Conservation (phyloP, 805 yeast species). For the Ogataea chonburiensis region DNA sequence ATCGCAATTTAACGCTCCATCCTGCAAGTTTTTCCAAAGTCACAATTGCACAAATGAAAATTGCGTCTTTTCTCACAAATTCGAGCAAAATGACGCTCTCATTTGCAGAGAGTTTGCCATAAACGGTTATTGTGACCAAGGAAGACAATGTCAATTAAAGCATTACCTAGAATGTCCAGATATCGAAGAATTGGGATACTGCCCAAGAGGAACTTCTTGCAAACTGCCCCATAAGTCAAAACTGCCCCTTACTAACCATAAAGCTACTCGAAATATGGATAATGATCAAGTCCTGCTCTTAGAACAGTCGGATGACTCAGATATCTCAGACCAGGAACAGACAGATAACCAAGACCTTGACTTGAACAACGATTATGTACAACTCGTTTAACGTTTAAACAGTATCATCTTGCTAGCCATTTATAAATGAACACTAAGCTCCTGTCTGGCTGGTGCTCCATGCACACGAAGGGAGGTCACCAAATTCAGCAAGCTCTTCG, state of each 20-base stretch:
- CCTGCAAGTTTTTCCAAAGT: conserved; percentile 51
- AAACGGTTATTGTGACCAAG: conserved; percentile 67
- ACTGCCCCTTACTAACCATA: conserved; percentile 4
- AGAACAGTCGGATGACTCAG: conserved; percentile 16
- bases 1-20: conserved; percentile 57
- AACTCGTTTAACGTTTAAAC: conserved; percentile 5
- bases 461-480: conserved; percentile 15
- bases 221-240: conserved; percentile 46
- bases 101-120: conserved; percentile 68
- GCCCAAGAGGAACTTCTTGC: conserved; percentile 55
- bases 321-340: conserved; percentile 10
- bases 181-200: conserved; percentile 56
- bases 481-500: conserved; percentile 20
- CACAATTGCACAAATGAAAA: conserved; percentile 47
- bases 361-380: conserved; percentile 21
- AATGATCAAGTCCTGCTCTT: conserved; percentile 29
- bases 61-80: conserved; percentile 53
- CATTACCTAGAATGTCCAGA: conserved; percentile 74
- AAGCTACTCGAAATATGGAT: conserved; percentile 29
- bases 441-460: conserved; percentile 14
- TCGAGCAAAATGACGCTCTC: conserved; percentile 34
- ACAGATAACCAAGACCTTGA: conserved; percentile 15
- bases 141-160: conserved; percentile 51
- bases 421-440: conserved; percentile 3
- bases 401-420: conserved; percentile 10